Base-by-base conservation (phyloP, 306 rosid species). In the Lathyrus aphaca region DNA sequence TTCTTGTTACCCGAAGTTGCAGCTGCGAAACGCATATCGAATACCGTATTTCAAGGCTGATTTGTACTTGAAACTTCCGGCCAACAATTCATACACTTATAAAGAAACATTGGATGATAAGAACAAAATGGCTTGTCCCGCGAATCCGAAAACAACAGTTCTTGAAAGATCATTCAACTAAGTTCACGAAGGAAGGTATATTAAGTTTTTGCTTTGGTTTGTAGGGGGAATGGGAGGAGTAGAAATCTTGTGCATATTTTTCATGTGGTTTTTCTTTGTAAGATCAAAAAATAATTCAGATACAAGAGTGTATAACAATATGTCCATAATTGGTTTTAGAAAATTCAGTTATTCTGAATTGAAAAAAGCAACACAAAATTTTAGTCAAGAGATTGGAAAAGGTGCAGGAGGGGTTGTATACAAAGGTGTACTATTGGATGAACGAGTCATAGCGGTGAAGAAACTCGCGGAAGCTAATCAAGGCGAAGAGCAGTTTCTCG, bases 301-400 rank as follows among this genome's bases (percentile, higher is more conserved):
- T 29, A 13, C 37, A 40, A 60, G 67, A 29, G 76, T 64, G 6
- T 83, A 81, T 71, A 11, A 72, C 1, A 35, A 1, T 35, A 35
- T 35, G 8, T 35, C 10, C 7, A 48, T 74, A 3, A n/a, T 25
- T 0, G 75, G 87, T 8, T 85, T 88, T 66, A 85, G 70, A 59
- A 83, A 73, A 44, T 83, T 79, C 63, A 77, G 81, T 63, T 88
- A 81, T 44, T 37, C 77, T 0, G 82, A 88, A 66, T 77, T 79
- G 14, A 88, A 88, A 54, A 66, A 44, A 61, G 88, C 83, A 1
- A 83, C 94, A 0, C 29, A 12, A 61, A 82, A 60, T 25, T 88
- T 87, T 8, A 66, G 48, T 5, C 46, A 85, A 64, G 93, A 85
- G 62, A 81, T 85, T 65, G 93, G 93, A 39, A 80, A 69, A 49